A percentile compares a stretch with the other conserved stretches of the same genome.
Evolutionary conservation across 2,329 filamentous ascomycete genomes (phyloP).

Genomic region (Sporothrix dimorphospora): DNA sequence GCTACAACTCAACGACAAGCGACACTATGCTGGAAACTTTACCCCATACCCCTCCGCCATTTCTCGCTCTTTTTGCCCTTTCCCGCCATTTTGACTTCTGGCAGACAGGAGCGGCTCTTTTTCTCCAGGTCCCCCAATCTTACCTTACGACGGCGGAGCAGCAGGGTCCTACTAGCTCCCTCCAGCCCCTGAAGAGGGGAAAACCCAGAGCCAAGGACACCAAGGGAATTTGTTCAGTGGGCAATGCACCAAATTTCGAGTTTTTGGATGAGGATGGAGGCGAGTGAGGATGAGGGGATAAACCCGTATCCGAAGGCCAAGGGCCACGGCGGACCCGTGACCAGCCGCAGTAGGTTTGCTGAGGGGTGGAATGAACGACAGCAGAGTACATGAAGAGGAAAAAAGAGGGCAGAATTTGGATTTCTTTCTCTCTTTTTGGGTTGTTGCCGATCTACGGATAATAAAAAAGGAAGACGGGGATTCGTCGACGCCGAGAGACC

Average conservation of each 20-base stretch:
- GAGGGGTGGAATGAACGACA: neutral
- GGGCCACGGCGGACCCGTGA: neutral
- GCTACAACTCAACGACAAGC: neutral
- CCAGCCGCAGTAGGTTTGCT: neutral
- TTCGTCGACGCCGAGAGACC: neutral
- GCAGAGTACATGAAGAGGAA: neutral
- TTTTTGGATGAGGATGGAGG: neutral
- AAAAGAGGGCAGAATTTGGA: neutral
- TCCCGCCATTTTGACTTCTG: neutral
- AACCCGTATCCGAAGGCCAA: slow-evolving; percentile 11
- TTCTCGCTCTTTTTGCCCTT: neutral
- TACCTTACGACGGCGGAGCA: neutral
- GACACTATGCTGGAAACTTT: neutral
- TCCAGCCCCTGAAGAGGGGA: neutral
- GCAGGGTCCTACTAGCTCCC: neutral
- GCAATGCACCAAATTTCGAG: neutral
- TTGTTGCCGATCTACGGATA: neutral
- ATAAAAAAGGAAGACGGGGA: neutral
- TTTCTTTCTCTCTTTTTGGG: neutral
- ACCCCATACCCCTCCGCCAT: neutral
- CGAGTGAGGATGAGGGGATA: neutral
- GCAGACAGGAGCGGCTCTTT: neutral
- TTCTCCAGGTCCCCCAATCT: neutral
- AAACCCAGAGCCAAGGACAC: neutral
- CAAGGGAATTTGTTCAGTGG: neutral